phyloP scores from a whole-genome alignment of 2,329 filamentous ascomycete species.

The Dothideomycetes sp. region DNA sequence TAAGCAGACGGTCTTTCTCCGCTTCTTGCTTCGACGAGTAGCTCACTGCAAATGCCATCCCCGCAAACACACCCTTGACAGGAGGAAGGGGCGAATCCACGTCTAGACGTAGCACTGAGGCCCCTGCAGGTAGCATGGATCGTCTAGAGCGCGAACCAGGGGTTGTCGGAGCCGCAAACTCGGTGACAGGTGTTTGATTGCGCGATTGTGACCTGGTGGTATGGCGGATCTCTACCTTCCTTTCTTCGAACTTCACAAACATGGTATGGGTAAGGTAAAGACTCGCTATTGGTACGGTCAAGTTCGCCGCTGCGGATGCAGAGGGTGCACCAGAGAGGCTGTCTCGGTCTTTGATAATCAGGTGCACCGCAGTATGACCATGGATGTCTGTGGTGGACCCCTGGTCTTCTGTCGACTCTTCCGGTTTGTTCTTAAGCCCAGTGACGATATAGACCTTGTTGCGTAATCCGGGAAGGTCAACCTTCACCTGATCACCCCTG shows the following conservation, averaged over 20 bases:
- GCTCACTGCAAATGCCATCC: conserved; percentile 83
- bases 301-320: conserved; percentile 15
- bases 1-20: conserved; percentile 47
- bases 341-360: conserved; percentile 29
- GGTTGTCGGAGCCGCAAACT: conserved; percentile 30
- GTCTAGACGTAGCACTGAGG: conserved; percentile 3
- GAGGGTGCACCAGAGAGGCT: conserved; percentile 17
- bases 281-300: conserved; percentile 27
- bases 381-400: conserved; percentile 28
- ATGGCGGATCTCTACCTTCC: conserved; percentile 23
- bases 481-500: conserved; percentile 34
- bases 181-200: conserved; percentile 14
- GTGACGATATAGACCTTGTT: conserved; percentile 32
- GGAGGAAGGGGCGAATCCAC: conserved; percentile 13
- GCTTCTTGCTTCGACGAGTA: conserved; percentile 44
- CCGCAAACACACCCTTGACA: conserved; percentile 49
- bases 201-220: conserved; percentile 3
- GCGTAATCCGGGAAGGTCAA: conserved; percentile 33
- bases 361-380: conserved; percentile 28
- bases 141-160: conserved; percentile 40
- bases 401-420: conserved; percentile 16
- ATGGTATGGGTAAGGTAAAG: conserved; percentile 35
- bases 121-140: conserved; percentile 5
- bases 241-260: conserved; percentile 29
- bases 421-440: conserved; percentile 29